Evolutionary conservation across 2,329 filamentous ascomycete genomes (phyloP).

Genomic region (Trichoderma gracile): DNA sequence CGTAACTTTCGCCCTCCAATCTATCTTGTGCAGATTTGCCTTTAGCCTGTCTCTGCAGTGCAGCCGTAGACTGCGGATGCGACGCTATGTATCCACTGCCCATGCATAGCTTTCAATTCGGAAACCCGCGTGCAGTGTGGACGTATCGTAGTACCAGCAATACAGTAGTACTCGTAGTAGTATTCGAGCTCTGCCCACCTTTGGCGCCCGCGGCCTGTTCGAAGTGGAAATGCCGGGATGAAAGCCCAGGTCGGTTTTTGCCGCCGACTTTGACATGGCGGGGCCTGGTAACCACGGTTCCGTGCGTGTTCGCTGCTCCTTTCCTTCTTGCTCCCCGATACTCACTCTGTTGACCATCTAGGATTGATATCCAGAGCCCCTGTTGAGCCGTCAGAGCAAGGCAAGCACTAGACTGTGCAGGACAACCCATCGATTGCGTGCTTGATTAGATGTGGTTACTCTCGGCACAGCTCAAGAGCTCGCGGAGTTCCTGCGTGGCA

Average conservation of each 20-base stretch:
- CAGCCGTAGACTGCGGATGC: conserved; percentile 6
- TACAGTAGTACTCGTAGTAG: too few relatives aligned
- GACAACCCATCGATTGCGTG: not conserved
- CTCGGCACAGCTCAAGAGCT: conserved; percentile 8
- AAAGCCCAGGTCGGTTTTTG: not conserved
- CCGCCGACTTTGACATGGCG: conserved; percentile 11
- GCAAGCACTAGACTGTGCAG: not conserved
- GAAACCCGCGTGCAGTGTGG: conserved; percentile 10
- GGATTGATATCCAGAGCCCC: not conserved
- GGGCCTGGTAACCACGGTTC: not conserved
- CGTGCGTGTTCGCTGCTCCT: not conserved
- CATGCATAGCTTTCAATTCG: conserved; percentile 16
- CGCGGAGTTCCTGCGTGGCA: not conserved
- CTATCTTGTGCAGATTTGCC: not conserved
- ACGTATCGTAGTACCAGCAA: not conserved
- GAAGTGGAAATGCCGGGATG: not conserved
- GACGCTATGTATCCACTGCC: conserved; percentile 9
- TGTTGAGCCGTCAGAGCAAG: not conserved
- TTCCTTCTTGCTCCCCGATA: not conserved
- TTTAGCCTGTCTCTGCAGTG: conserved; percentile 14
- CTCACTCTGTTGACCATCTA: not conserved
- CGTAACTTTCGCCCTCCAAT: conserved; percentile 9
- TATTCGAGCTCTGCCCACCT: not conserved
- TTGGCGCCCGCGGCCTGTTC: not conserved
- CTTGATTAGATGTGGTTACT: not conserved